Evolutionary conservation across 768 basidiomycete genomes (phyloP), one percentile per base, ranked within the genome.

Genomic region (Boletus insuetus): DNA sequence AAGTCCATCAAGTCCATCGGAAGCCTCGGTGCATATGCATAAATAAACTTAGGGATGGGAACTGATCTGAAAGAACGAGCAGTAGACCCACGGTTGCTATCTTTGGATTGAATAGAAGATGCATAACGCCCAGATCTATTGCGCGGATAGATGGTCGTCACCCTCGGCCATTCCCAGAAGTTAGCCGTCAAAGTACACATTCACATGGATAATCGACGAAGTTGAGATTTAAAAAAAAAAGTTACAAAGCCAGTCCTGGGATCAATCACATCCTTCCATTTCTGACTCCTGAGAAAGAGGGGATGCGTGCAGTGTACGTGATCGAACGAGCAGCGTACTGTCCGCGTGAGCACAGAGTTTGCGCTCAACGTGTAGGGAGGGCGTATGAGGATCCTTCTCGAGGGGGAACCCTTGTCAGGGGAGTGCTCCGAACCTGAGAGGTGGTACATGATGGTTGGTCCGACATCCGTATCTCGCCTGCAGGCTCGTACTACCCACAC

Each of bases 361-460:
- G 6, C 9, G 13, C 19, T 31, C 61, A 61, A 63, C 61, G 56
- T 63, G 60, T 61, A 54, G 16, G 14, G 46, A 19, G 55, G 38
- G 46, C 17, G 37, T 12, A 41, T 31, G 54, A 38, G 47, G 49
- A 63, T 63, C 56, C 19, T 51, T 35, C 24, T 24, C 24, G 24
- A 24, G 24, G 24, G 24, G 24, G 24, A 24, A 24, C 24, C 24
- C 24, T 35, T 9, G 26, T 35, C 24, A 11, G 26, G 32, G 19
- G 40, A 20, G 24, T 24, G 24, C 24, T 24, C 24, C 24, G 5
- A 41, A 5, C 19, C 42, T 29, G 29, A 29, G 29, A 29, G 8
- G 29, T 26, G 26, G 26, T 29, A 29, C 29, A 24, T 22, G 22
- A 22, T 22, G 22, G 22, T 29, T 29, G 29, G 7, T 9, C 29